Evolutionary conservation across 2,329 filamentous ascomycete genomes (phyloP).

Genomic region (Scedosporium apiospermum): DNA sequence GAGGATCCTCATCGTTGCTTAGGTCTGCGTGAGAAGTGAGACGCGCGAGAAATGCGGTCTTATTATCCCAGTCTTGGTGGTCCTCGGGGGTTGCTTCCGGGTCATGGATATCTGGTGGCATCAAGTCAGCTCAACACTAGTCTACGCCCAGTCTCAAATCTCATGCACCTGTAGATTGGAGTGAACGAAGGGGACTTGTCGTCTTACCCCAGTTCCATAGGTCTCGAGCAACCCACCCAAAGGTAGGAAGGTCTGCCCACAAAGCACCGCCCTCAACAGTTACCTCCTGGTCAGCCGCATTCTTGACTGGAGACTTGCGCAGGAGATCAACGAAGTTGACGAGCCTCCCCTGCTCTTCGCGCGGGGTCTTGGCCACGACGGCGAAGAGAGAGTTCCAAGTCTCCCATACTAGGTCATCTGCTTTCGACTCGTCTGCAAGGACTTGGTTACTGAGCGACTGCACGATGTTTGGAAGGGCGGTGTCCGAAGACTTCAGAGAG

Average conservation of each 20-base stretch:
- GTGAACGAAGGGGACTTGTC: not conserved
- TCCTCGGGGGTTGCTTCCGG: conserved; percentile 9
- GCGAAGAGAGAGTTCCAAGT: conserved; percentile 15
- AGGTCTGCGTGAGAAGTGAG: conserved; percentile 13
- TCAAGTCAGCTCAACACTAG: not conserved
- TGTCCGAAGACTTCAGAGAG: not conserved
- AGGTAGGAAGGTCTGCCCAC: conserved; percentile 18
- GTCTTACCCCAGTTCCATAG: conserved; percentile 18
- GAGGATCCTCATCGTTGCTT: conserved; percentile 6
- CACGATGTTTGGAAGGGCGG: conserved; percentile 6
- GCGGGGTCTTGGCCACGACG: conserved; percentile 12
- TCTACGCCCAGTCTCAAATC: not conserved
- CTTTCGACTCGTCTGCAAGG: conserved; percentile 1
- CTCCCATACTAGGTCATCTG: conserved; percentile 13
- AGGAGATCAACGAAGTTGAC: conserved; percentile 14
- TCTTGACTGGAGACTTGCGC: conserved; percentile 10
- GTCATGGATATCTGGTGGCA: conserved; percentile 10
- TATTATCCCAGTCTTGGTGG: conserved; percentile 11
- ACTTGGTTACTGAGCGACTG: conserved; percentile 8
- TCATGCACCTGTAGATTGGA: not conserved
- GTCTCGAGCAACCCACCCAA: conserved; percentile 18
- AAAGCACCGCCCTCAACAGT: conserved; percentile 12
- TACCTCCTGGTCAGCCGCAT: conserved; percentile 12
- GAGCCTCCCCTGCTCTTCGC: conserved; percentile 13
- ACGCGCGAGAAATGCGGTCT: conserved; percentile 16